Percentiles rank a stretch among this genome's conserved stretches.
Evolutionary conservation across 768 basidiomycete genomes (phyloP).

Genomic region (Kwoniella heveanensis): DNA sequence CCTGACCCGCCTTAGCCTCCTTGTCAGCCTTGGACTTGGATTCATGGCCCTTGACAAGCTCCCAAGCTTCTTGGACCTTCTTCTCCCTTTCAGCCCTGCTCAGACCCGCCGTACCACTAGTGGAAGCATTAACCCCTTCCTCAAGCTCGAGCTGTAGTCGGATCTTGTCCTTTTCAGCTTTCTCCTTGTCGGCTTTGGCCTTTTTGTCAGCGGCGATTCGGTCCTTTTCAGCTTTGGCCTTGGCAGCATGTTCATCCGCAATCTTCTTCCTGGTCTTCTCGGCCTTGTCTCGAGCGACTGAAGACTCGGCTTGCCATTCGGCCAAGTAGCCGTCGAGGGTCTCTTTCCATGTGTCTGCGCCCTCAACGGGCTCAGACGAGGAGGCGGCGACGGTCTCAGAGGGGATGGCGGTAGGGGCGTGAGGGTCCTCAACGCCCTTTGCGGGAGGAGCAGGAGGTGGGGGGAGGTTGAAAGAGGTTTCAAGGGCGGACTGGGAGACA

Average conservation of each 20-base stretch:
- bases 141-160: constrained; percentile 37
- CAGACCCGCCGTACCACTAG: constrained; percentile 3
- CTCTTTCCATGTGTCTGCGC: constrained; percentile 44
- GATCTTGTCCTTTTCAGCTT: constrained; percentile 23
- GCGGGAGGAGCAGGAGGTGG: constrained; percentile 50
- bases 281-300: constrained; percentile 47
- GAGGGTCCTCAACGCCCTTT: constrained; percentile 22
- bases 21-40: neutral
- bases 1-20: constrained; percentile 5
- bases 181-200: constrained; percentile 27
- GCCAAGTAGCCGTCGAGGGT: constrained; percentile 38
- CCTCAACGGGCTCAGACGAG: constrained; percentile 28
- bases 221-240: constrained; percentile 23
- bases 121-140: constrained; percentile 19
- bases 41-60: constrained; percentile 41
- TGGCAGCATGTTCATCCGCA: constrained; percentile 39
- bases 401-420: constrained; percentile 15
- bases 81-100: constrained; percentile 32
- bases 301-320: constrained; percentile 44
- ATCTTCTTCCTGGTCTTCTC: constrained; percentile 37
- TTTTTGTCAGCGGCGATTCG: constrained; percentile 23
- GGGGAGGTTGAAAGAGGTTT: constrained; percentile 35
- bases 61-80: constrained; percentile 55
- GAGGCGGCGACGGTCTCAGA: constrained; percentile 26
- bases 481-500: constrained; percentile 34